Evolutionary conservation across 2,329 filamentous ascomycete genomes (phyloP), one percentile per base, ranked within the genome.

Genomic region (Fusarium nelsonii): DNA sequence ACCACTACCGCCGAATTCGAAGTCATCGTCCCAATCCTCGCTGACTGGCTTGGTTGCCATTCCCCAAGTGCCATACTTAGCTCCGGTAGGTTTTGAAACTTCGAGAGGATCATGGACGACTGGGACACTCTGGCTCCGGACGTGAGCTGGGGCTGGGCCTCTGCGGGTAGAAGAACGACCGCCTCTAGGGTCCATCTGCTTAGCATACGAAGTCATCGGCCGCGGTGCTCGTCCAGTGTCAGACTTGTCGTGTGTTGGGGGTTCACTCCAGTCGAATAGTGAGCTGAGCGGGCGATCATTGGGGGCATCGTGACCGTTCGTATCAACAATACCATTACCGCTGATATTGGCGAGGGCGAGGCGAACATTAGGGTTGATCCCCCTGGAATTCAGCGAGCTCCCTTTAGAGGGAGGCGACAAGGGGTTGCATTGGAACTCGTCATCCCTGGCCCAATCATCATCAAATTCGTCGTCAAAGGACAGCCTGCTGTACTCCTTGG

Each of bases 21-120:
- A 96, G 77, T 97, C 93, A 68, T 94, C 92, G 72, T 95, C 93
- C 93, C 93, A 97, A 74, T 96, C 92, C 76, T 97, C 93, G 65
- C 91, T 94, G 12, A 90, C 90, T 16, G 88, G 91, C 78, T 94
- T 94, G 66, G 88, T 90, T n/a, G 91, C 89, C 41, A 93, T 81
- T 4, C 91, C 92, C 92, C 92, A 95, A 1, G 92, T 94, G 43
- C 92, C 91, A 74, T 93, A 95, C 73, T 94, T 94, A 54, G 85
- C 81, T 3, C 80, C 86, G n/a, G 87, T 65, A 74, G 78, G 83
- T 78, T 81, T 91, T 74, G 78, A 78, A 75, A 78, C 84, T 76
- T 85, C 91, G 65, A 79, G 83, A 78, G 72, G 80, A 73, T 93
- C 92, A 34, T 90, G 90, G 4, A 88, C 85, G 15, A 92, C 86